Evolutionary conservation across 176 grass and related monocot genomes (phyloP), one percentile per base, ranked within the genome.

Genomic region (Oryza rufipogon): DNA sequence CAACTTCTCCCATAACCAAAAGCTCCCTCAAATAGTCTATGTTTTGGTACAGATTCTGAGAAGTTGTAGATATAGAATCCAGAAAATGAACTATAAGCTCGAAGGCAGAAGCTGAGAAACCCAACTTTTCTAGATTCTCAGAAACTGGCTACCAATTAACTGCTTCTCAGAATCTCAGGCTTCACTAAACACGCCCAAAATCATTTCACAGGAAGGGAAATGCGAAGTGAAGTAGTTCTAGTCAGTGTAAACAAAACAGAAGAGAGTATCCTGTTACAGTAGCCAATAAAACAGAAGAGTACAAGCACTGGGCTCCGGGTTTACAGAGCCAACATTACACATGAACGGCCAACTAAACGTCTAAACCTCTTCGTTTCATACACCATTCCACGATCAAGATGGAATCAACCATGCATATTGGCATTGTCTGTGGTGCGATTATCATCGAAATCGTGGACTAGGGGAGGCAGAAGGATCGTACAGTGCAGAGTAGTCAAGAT

Each of bases 1-100:
- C 2, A 32, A 1, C 2, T 32, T 32, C 2, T 32, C 0, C 2
- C 2, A 32, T 0, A 32, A 32, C 2, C 2, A 32, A 3, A 32
- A 32, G 30, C 30, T 32, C 30, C 2, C 30, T 32, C 0, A 28
- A 28, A 28, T 2, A 28, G 28, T 32, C 2, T 2, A 2, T 1
- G 30, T 32, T 32, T 32, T 32, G 2, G 30, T 32, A 32, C 2
- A 32, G 2, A 32, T 32, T 32, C 30, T 32, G 2, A 32, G 30
- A 32, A 32, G 30, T 2, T 32, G 2, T 32, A 32, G 30, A 2
- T 32, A 1, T 32, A 32, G 30, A 32, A 32, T 32, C 30, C 2
- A 32, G 2, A 32, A 32, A 32, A 32, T 32, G 30, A 32, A 30
- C 2, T 30, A 30, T 0, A 30, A 30, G 1, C 0, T 32, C 2